Percentiles rank a stretch among this genome's conserved stretches.
These are phyloP conservation scores for Ceriops decandra DNA, from an alignment of 345 rosid species.

Conservation along the genomic window DNA sequence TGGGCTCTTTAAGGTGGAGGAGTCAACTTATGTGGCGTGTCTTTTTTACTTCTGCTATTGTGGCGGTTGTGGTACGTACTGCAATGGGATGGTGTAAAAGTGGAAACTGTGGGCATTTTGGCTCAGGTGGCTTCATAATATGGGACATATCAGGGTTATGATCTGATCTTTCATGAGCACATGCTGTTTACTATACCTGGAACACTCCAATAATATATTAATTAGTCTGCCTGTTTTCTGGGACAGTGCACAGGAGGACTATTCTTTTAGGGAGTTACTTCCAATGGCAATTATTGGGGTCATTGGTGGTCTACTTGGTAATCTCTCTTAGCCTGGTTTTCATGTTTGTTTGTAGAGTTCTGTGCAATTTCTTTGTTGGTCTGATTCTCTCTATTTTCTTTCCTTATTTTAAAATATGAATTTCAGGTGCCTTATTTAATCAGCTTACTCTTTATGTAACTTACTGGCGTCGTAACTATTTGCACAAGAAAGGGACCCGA, in stretches of 20 bases:
- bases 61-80: conserved; percentile 94
- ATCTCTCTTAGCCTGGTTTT: conserved; percentile 14
- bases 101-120: conserved; percentile 97
- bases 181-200: background rate
- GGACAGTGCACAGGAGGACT: conserved; percentile 92
- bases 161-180: conserved; percentile 18
- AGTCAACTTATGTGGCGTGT: conserved; percentile 99
- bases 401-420: conserved; percentile 4
- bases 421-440: conserved; percentile 87
- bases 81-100: conserved; percentile 98
- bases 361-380: background rate
- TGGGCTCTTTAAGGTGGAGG: conserved; percentile 73
- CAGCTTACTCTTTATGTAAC: conserved; percentile 81
- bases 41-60: conserved; percentile 95
- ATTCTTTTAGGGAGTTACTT: conserved; percentile 81
- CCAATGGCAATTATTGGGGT: conserved; percentile 98
- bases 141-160: conserved; percentile 91
- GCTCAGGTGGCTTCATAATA: conserved; percentile 85
- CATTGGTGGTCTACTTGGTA: conserved; percentile 92
- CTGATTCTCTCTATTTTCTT: conserved; percentile 5
- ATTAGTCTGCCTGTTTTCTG: conserved; percentile 14
- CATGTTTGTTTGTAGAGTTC: background rate
- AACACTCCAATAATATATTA: conserved; percentile 7
- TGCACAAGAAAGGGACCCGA: conserved; percentile 81
- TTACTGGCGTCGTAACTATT: conserved; percentile 79